Evolutionary conservation across 2,329 filamentous ascomycete genomes (phyloP), one percentile per base, ranked within the genome.

Genomic region (Colletotrichum incanum): DNA sequence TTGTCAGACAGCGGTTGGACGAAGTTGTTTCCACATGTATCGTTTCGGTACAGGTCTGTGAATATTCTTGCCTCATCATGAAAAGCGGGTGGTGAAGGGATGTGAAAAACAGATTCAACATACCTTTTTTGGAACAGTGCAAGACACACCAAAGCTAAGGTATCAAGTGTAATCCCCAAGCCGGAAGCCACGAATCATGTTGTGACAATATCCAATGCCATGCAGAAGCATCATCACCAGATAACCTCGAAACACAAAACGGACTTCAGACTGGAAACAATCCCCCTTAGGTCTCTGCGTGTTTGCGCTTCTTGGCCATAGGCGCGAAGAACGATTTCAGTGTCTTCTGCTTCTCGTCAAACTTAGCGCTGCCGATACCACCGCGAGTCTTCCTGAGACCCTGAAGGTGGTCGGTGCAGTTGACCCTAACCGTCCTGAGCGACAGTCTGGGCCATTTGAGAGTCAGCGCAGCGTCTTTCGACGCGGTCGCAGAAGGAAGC

Each of bases 31-130:
- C 92, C 87, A 93, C 92, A 94, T 87, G 67, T 76, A 78, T 78
- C 80, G 79, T 83, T 93, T 94, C 91, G 88, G 93, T 92, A 93
- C 92, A 94, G 93, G 92, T 94, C 92, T 94, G 92, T 94, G 92
- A 92, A 89, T 85, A 84, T 86, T 88, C 84, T 79, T 84, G 82
- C 88, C 85, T 94, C 91, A 93, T 94, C 93, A 94, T 90, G 71
- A 79, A 85, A 86, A 88, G 86, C 88, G 55, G 68, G 39, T 65
- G 41, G 34, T 72, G 67, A 69, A 71, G 70, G 71, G 52, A 72
- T 72, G 23, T 68, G 72, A 50, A 47, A 37, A 8, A 3, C 7
- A 18, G 47, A 50, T 23, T 20, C 1, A 73, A 81, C 84, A 73
- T 85, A 89, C 86, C 84, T 79, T 80, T 79, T 80, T 76, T 58